phyloP scores from a whole-genome alignment of 805 yeast species.

The fission yeast (Schizosaccharomyces pombe) region DNA sequence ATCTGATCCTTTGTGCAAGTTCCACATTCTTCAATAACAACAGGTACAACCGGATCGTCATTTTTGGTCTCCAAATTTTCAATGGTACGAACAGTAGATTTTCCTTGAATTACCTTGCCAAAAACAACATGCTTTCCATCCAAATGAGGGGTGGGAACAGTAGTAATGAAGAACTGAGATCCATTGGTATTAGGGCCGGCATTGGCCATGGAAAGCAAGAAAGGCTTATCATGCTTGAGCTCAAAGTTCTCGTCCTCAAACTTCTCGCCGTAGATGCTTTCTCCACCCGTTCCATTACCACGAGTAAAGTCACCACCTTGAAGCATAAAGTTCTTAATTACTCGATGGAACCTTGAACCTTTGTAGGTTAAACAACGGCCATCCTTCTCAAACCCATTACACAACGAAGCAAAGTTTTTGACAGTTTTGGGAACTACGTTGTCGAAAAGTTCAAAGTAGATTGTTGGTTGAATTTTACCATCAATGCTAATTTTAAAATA shows the following conservation, averaged over 20 bases:
- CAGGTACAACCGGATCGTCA: constrained; percentile 52
- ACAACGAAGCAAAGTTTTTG: constrained; percentile 67
- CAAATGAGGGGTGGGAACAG: constrained; percentile 79
- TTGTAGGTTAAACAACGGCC: constrained; percentile 46
- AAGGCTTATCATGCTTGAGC: constrained; percentile 28
- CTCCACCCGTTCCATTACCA: constrained; percentile 41
- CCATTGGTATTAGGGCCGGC: constrained; percentile 93
- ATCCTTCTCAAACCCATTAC: constrained; percentile 55
- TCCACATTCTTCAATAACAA: constrained; percentile 58
- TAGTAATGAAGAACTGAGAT: constrained; percentile 83
- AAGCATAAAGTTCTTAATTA: constrained; percentile 61
- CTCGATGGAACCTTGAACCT: constrained; percentile 73
- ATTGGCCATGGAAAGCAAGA: constrained; percentile 85
- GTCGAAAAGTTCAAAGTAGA: constrained; percentile 73
- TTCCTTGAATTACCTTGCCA: constrained; percentile 44
- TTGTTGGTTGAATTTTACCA: constrained; percentile 10
- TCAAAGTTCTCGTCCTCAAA: constrained; percentile 75
- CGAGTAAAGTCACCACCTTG: constrained; percentile 72
- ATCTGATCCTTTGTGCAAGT: constrained; percentile 37
- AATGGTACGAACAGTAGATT: constrained; percentile 26
- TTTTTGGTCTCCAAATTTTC: constrained; percentile 46
- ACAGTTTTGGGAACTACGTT: constrained; percentile 69
- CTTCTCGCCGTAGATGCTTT: constrained; percentile 60
- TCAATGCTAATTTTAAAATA: constrained; percentile 2
- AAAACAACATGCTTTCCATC: constrained; percentile 93